Conservation (phyloP, 164 flowering plant species). For the Vitis rupestris region DNA sequence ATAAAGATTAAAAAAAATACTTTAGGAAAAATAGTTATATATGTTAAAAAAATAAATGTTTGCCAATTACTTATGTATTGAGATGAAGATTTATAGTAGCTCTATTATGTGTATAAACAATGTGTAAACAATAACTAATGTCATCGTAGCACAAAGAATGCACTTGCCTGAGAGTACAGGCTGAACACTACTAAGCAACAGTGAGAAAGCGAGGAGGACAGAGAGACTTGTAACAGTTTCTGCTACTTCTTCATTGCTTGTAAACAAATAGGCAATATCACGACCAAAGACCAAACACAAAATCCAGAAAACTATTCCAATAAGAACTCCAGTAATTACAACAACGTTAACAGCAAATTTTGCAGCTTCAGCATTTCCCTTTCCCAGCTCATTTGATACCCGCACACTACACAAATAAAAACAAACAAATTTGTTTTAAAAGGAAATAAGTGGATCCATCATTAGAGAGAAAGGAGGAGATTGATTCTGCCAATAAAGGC, state of each 20-base stretch:
- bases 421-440: neutral
- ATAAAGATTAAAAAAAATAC: too few species aligned
- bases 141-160: too few species aligned
- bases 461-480: neutral
- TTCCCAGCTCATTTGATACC: conserved; percentile 36
- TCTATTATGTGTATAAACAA: too few species aligned
- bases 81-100: too few species aligned
- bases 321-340: neutral
- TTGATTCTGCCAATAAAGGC: neutral
- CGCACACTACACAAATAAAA: conserved; percentile 22
- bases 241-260: conserved; percentile 16
- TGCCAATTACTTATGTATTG: too few species aligned
- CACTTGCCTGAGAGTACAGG: conserved; percentile 27
- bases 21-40: too few species aligned
- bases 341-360: conserved; percentile 24
- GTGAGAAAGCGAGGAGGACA: conserved; percentile 26
- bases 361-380: conserved; percentile 25
- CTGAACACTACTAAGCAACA: conserved; percentile 31
- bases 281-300: conserved; percentile 22
- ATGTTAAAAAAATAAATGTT: neutral
- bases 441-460: neutral
- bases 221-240: conserved; percentile 23
- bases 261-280: conserved; percentile 19
- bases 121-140: too few species aligned
- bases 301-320: conserved; percentile 22